Evolutionary conservation across 2,329 filamentous ascomycete species (phyloP).

Genomic region (Fusarium paranaense): DNA sequence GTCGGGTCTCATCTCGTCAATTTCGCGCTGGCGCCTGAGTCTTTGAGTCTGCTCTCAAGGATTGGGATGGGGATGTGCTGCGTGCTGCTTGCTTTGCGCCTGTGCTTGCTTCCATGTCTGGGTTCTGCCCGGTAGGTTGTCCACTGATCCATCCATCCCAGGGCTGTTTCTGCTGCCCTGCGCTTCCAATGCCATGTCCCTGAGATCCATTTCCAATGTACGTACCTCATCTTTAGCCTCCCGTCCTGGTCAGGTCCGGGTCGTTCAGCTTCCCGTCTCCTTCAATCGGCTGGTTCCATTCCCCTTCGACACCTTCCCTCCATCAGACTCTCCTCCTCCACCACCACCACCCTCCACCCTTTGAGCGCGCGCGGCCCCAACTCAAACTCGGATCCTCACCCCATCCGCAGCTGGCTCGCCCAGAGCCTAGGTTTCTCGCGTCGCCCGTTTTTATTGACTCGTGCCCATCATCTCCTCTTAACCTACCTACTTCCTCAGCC

Average conservation of each 20-base stretch:
- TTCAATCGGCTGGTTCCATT: slow-evolving; percentile 15
- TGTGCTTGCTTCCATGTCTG: slow-evolving; percentile 1
- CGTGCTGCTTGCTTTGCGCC: background rate
- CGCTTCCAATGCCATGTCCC: slow-evolving; percentile 6
- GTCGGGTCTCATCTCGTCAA: slow-evolving; percentile 45
- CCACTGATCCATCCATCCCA: slow-evolving; percentile 4
- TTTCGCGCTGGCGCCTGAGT: slow-evolving; percentile 46
- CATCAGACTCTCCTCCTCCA: background rate
- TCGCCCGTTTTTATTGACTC: slow-evolving; percentile 1
- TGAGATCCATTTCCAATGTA: background rate
- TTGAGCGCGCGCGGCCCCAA: slow-evolving; percentile 40
- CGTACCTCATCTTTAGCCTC: background rate
- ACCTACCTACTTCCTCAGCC: slow-evolving; percentile 26
- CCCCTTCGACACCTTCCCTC: slow-evolving; percentile 12
- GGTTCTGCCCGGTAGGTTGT: slow-evolving; percentile 5
- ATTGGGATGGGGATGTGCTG: slow-evolving; percentile 1
- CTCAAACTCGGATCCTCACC: slow-evolving; percentile 41
- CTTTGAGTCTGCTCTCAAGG: slow-evolving; percentile 32
- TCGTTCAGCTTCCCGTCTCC: background rate
- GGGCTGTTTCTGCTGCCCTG: slow-evolving; percentile 30
- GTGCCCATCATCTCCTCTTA: slow-evolving; percentile 30
- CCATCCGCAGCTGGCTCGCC: slow-evolving; percentile 36
- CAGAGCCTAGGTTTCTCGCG: slow-evolving; percentile 25
- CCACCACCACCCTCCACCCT: slow-evolving; percentile 22
- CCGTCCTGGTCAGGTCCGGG: background rate